These are phyloP conservation scores for Teunomyces cretensis DNA, from an alignment of 805 yeast genomes.

Conservation along the genomic window DNA sequence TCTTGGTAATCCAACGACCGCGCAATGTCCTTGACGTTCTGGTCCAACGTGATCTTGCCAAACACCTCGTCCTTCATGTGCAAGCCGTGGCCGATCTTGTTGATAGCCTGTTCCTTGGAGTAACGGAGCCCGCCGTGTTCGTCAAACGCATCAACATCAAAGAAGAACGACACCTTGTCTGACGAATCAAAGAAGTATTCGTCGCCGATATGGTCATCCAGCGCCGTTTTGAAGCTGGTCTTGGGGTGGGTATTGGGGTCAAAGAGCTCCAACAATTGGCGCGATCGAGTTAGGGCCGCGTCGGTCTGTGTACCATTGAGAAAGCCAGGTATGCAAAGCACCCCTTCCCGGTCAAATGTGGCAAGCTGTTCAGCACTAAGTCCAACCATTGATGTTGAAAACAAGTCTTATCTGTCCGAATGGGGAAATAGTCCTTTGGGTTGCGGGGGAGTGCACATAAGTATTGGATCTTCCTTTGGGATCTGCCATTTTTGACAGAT, in stretches of 20 bases:
- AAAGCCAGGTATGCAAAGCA: slow-evolving; percentile 58
- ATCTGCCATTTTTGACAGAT: too few species aligned
- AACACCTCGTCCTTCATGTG: slow-evolving; percentile 59
- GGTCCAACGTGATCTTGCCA: slow-evolving; percentile 48
- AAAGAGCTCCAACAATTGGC: slow-evolving; percentile 45
- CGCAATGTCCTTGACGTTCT: slow-evolving; percentile 52
- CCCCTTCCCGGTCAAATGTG: slow-evolving; percentile 55
- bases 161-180: slow-evolving; percentile 66
- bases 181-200: slow-evolving; percentile 67
- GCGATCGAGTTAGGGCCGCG: slow-evolving; percentile 43
- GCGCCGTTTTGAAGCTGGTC: slow-evolving; percentile 66
- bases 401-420: not conserved
- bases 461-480: too few species aligned
- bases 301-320: slow-evolving; percentile 42
- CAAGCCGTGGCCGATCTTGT: slow-evolving; percentile 78
- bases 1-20: slow-evolving; percentile 53
- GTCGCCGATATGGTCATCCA: slow-evolving; percentile 66
- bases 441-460: too few species aligned
- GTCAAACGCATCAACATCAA: slow-evolving; percentile 70
- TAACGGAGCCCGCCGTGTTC: slow-evolving; percentile 48
- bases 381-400: slow-evolving; percentile 6
- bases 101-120: slow-evolving; percentile 58
- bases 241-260: slow-evolving; percentile 61
- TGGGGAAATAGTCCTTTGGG: not conserved
- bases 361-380: slow-evolving; percentile 51